Percentiles rank a stretch among this genome's conserved stretches.
Evolutionary conservation across 805 yeast species (phyloP).

Genomic region (Isabelozyma gotoi): DNA sequence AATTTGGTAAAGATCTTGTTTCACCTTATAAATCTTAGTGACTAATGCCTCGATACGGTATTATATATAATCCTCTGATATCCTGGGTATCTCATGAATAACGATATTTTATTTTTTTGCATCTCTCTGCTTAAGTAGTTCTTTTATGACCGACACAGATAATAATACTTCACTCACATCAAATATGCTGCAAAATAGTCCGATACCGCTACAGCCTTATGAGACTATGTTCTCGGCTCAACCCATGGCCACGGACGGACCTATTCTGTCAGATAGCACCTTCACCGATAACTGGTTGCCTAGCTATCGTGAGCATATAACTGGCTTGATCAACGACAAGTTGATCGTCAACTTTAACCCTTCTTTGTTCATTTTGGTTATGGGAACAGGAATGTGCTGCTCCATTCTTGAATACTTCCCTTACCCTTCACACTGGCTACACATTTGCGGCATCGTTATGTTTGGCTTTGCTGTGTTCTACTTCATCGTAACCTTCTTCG

Average conservation of each 20-base stretch:
- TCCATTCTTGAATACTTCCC: constrained; percentile 65
- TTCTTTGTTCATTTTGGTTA: constrained; percentile 67
- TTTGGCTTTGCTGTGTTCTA: constrained; percentile 58
- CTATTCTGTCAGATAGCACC: not conserved
- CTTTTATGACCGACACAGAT: not conserved
- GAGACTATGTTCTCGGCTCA: not conserved
- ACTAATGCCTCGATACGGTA: no score
- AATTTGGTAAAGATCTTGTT: not conserved
- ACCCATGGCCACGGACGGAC: not conserved
- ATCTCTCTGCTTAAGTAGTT: no score
- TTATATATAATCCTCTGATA: no score
- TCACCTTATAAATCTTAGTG: no score
- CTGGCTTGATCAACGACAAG: not conserved
- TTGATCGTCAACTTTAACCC: constrained; percentile 38
- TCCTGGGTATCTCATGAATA: no score
- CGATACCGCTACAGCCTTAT: not conserved
- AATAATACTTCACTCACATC: not conserved
- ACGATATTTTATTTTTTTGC: no score
- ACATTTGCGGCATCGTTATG: constrained; percentile 56
- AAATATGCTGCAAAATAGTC: not conserved
- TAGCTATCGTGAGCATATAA: not conserved
- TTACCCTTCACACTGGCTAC: constrained; percentile 59
- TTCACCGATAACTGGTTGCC: not conserved
- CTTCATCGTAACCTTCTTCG: constrained; percentile 40
- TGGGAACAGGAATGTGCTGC: constrained; percentile 83